Evolutionary conservation across 2,329 filamentous ascomycete genomes (phyloP), one percentile per base, ranked within the genome.

Genomic region (Exophiala lecanii-corni): DNA sequence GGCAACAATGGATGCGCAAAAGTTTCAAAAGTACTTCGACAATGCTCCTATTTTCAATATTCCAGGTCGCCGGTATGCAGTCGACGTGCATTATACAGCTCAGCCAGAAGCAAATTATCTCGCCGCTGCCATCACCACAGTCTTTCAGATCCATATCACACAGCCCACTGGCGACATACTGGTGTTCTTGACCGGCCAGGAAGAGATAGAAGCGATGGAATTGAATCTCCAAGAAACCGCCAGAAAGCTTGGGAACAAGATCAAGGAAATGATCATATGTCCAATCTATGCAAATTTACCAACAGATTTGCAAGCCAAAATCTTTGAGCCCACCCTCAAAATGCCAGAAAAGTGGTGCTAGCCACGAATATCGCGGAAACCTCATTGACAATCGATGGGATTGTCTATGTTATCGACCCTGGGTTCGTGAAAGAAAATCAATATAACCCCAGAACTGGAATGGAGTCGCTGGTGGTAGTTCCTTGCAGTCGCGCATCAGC

Each of bases 341-440:
- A 83, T 13, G 83, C 86, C 0, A 78, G 92, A 19, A 98, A 97
- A 61, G 88, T 97, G 0, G 88, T 98, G 0, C 69, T 97, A 26
- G 89, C 91, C 0, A 97, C 92, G 2, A 98, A 98, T 60, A 97
- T 98, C 63, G 92, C 92, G 2, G 92, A 98, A 64, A 98, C 92
- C 0, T 89, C 82, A 71, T 69, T 98, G 59, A 98, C 92, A 0
- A 95, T 98, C 45, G 89, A 97, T 61, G 91, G 89, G 12, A 94
- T 97, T 47, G 85, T 91, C 6, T 96, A 94, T 61, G 92, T 97
- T 25, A 94, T 97, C 47, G 92, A 98, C 56, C 86, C 86, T 0
- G 92, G 92, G 1, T 94, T 94, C 53, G 88, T 92, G 50, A 98
- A 98, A 63, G 88, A 97, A 60, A 95, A 95, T 55, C 78, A 89